Evolutionary conservation across 2,329 filamentous ascomycete species (phyloP).

Genomic region (Epicoccum sorghinum): DNA sequence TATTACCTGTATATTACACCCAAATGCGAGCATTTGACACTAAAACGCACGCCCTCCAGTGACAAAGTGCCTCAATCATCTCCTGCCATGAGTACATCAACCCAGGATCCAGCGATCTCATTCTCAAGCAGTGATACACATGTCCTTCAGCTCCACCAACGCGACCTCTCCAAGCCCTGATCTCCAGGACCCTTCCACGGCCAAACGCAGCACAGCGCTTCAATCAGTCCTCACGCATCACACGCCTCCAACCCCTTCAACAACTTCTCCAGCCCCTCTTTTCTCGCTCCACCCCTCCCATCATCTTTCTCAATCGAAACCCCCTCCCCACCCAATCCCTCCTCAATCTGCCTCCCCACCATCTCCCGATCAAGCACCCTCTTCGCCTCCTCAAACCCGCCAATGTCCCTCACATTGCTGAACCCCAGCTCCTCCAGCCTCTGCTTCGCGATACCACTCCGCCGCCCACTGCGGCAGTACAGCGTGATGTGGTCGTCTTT

Average conservation of each 20-base stretch:
- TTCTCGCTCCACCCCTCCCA: neutral
- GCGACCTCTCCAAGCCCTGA: neutral
- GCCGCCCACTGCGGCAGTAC: conserved; percentile 46
- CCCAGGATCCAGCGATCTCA: no score
- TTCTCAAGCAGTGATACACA: no score
- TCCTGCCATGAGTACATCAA: neutral
- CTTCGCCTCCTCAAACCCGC: conserved; percentile 43
- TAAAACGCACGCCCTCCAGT: neutral
- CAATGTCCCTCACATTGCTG: conserved; percentile 42
- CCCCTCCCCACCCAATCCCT: conserved; percentile 4
- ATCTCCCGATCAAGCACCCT: conserved; percentile 37
- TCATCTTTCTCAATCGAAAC: neutral
- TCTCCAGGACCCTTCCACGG: neutral
- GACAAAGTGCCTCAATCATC: neutral
- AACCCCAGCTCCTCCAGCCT: conserved; percentile 40
- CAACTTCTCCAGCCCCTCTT: conserved; percentile 30
- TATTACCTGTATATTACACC: conserved; percentile 23
- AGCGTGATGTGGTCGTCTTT: conserved; percentile 44
- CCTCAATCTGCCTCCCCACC: conserved; percentile 22
- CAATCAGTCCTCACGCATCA: neutral
- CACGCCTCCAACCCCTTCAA: conserved; percentile 37
- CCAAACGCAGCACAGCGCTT: neutral
- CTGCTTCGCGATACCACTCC: conserved; percentile 42
- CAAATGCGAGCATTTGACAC: conserved; percentile 11
- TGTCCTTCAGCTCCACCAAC: neutral